Evolutionary conservation across 1,284 basidiomycete species (phyloP).

Genomic region (Quambalaria eucalypti): DNA sequence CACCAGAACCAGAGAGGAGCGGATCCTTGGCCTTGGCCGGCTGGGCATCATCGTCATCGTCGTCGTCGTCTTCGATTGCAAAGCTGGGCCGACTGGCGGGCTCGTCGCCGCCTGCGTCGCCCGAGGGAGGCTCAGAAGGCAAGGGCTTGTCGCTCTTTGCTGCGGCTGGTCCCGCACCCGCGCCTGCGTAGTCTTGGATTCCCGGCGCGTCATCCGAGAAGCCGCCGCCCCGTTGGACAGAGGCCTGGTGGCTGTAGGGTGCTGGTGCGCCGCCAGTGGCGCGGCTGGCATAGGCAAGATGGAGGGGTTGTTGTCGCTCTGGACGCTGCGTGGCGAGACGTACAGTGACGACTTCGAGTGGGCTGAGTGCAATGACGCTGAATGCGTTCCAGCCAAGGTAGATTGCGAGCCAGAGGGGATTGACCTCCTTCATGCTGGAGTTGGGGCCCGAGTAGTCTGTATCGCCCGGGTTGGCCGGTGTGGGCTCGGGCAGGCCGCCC

Average conservation of each 20-base stretch:
- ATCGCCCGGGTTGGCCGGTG: conserved; percentile 19
- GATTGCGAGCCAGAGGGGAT: conserved; percentile 23
- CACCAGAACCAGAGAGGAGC: conserved; percentile 1
- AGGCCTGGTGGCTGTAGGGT: conserved; percentile 34
- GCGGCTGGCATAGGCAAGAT: conserved; percentile 32
- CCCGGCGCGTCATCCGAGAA: not conserved
- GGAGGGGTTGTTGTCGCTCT: conserved; percentile 37
- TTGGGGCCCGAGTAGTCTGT: conserved; percentile 30
- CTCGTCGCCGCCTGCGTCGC: conserved; percentile 3
- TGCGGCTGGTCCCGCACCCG: conserved; percentile 1
- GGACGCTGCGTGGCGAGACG: conserved; percentile 37
- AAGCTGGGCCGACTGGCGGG: conserved; percentile 23
- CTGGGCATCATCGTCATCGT: conserved; percentile 16
- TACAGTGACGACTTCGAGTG: conserved; percentile 41
- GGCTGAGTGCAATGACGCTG: conserved; percentile 27
- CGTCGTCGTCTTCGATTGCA: conserved; percentile 34
- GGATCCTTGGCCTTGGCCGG: not conserved
- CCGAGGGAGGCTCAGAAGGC: conserved; percentile 9
- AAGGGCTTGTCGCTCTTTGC: conserved; percentile 18
- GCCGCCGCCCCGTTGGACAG: not conserved
- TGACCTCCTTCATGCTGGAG: conserved; percentile 22
- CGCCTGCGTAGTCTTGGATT: not conserved
- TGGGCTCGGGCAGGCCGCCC: conserved; percentile 19
- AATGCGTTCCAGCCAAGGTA: conserved; percentile 32
- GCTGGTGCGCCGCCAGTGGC: conserved; percentile 12